Conservation (phyloP, 176 grass and related monocot genomes). For the Neostapfia colusana region DNA sequence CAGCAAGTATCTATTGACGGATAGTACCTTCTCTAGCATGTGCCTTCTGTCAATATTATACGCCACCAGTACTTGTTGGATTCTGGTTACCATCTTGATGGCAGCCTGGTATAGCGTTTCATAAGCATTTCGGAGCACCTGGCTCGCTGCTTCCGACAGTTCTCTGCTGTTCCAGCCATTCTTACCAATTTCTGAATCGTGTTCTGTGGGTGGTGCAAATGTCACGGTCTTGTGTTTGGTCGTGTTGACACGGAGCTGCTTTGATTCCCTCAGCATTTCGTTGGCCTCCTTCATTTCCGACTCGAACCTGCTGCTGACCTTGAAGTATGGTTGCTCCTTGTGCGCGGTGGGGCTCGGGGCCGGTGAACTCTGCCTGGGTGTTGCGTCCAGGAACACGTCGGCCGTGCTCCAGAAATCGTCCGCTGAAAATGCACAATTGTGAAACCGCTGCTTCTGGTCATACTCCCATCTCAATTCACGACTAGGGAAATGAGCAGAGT, state of each 20-base stretch:
- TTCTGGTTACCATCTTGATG: conserved; percentile 39
- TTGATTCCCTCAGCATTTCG: conserved; percentile 54
- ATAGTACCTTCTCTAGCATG: conserved; percentile 37
- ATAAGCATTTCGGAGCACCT: conserved; percentile 38
- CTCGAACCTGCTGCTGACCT: conserved; percentile 60
- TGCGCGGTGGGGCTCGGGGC: conserved; percentile 34
- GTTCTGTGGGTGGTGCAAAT: conserved; percentile 37
- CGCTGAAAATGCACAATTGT: conserved; percentile 23
- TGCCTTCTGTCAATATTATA: conserved; percentile 44
- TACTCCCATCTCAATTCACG: not conserved
- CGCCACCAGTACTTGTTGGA: conserved; percentile 36
- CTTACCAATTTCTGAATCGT: not conserved
- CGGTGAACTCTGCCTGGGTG: conserved; percentile 37
- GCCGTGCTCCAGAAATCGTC: conserved; percentile 12
- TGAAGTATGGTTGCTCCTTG: conserved; percentile 48
- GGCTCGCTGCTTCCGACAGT: conserved; percentile 30
- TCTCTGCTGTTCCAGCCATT: conserved; percentile 20
- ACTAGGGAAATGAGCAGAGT: not conserved
- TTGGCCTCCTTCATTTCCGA: conserved; percentile 67
- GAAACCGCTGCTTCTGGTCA: not conserved
- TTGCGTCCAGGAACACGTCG: conserved; percentile 45
- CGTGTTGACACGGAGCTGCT: conserved; percentile 56
- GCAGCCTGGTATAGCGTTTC: conserved; percentile 37
- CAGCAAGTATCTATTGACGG: conserved; percentile 40
- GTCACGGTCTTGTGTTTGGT: conserved; percentile 43